These are phyloP conservation scores for Brassica cretica DNA, from an alignment of 345 rosid genomes.

Conservation along the genomic window DNA sequence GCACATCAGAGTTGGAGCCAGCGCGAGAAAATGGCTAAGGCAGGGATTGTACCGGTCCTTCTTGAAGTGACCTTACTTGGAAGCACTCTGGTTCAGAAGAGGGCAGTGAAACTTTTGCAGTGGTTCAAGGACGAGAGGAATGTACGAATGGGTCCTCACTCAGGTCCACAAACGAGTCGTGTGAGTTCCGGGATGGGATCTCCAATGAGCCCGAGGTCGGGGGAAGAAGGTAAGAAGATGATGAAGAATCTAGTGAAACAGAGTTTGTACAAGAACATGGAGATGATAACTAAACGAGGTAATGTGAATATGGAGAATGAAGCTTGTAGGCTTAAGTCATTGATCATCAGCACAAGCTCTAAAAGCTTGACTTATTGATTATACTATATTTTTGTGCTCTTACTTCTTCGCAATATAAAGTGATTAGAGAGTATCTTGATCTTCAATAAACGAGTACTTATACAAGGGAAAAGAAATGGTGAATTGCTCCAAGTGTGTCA, in stretches of 20 bases:
- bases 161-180: constrained; percentile 81
- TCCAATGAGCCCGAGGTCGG: constrained; percentile 51
- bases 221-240: constrained; percentile 67
- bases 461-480: background rate
- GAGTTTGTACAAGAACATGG: constrained; percentile 84
- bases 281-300: constrained; percentile 76
- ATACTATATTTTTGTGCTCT: background rate
- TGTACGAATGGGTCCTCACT: constrained; percentile 82
- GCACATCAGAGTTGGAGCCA: constrained; percentile 81
- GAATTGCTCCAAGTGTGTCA: background rate
- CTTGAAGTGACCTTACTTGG: constrained; percentile 76
- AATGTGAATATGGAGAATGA: constrained; percentile 42
- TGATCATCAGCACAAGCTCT: constrained; percentile 78
- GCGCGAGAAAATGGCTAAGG: constrained; percentile 68
- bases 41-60: constrained; percentile 74
- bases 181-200: constrained; percentile 48
- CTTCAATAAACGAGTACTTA: background rate
- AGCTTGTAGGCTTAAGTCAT: constrained; percentile 55
- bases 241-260: constrained; percentile 85
- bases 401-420: constrained; percentile 16
- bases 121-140: constrained; percentile 95
- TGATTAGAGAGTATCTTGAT: constrained; percentile 25
- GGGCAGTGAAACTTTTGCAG: constrained; percentile 75
- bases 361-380: constrained; percentile 82
- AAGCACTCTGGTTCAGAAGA: constrained; percentile 73